Percentiles rank a stretch among this genome's conserved stretches.
Conservation (phyloP, 805 yeast species). For the Monosporozyma aquatica region DNA sequence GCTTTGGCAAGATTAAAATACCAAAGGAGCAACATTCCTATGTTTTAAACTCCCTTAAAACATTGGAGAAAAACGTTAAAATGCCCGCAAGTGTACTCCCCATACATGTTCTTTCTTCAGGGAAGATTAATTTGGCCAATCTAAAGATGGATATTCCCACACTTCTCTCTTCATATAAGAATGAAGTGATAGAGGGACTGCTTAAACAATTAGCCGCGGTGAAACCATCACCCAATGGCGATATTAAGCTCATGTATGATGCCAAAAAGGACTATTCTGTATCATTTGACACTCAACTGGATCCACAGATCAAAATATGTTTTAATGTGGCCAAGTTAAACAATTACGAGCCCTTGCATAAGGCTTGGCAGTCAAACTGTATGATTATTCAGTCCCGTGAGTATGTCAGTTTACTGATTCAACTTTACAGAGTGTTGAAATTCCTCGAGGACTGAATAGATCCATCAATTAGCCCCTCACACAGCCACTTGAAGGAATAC, state of each 20-base stretch:
- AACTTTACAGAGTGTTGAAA: background rate
- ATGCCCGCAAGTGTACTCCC: conserved; percentile 10
- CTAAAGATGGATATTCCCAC: background rate
- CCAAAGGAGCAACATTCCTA: conserved; percentile 14
- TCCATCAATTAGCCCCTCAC: too few species aligned
- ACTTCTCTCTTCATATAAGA: background rate
- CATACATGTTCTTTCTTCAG: background rate
- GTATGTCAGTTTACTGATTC: background rate
- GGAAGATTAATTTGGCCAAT: background rate
- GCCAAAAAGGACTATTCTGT: background rate
- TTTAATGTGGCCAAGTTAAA: background rate
- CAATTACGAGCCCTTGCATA: background rate
- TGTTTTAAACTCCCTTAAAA: conserved; percentile 13
- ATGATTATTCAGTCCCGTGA: background rate
- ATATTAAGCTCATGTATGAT: background rate
- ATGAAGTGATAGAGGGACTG: background rate
- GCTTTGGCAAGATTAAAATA: conserved; percentile 2
- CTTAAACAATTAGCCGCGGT: background rate
- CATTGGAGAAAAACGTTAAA: conserved; percentile 4
- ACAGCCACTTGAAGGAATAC: too few species aligned
- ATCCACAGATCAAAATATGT: background rate
- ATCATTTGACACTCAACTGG: background rate
- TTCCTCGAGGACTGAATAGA: too few species aligned
- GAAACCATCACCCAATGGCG: background rate
- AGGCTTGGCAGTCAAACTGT: background rate